phyloP scores from a whole-genome alignment of 805 yeast species.

The Metschnikowia hibisci region DNA sequence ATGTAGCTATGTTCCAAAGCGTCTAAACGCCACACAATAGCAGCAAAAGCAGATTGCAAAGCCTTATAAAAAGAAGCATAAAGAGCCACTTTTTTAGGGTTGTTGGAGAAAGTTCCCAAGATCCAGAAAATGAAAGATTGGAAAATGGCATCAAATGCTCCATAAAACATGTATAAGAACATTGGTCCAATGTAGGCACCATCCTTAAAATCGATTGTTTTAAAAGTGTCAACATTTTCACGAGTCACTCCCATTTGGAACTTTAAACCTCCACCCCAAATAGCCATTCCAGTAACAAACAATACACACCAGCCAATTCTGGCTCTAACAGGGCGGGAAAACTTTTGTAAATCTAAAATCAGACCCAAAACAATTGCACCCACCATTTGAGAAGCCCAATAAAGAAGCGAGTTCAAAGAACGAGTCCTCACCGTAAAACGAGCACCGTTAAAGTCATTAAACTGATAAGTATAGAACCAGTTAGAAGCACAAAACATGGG shows the following conservation, averaged over 20 bases:
- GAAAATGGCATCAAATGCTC: constrained; percentile 55
- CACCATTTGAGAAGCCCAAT: constrained; percentile 58
- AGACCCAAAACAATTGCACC: constrained; percentile 51
- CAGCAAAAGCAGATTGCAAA: constrained; percentile 62
- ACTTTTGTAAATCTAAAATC: constrained; percentile 42
- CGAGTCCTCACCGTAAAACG: constrained; percentile 57
- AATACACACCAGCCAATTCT: constrained; percentile 41
- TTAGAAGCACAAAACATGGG: constrained; percentile 63
- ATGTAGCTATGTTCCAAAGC: constrained; percentile 36
- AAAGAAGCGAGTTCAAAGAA: constrained; percentile 56
- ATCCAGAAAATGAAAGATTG: constrained; percentile 57
- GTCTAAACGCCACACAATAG: constrained; percentile 57
- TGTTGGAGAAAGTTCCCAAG: constrained; percentile 56
- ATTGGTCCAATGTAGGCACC: constrained; percentile 51
- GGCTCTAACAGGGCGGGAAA: constrained; percentile 45
- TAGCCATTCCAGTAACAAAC: constrained; percentile 38
- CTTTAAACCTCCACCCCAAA: constrained; percentile 59
- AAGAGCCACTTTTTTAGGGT: constrained; percentile 51
- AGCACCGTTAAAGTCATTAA: constrained; percentile 53
- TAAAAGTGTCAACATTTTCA: constrained; percentile 26
- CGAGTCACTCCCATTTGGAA: constrained; percentile 44
- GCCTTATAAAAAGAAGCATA: constrained; percentile 64
- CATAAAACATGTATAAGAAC: constrained; percentile 61
- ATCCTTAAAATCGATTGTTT: constrained; percentile 45
- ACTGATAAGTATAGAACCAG: constrained; percentile 66